Evolutionary conservation across 2,329 filamentous ascomycete species (phyloP).

Genomic region (Colletotrichum limetticola): DNA sequence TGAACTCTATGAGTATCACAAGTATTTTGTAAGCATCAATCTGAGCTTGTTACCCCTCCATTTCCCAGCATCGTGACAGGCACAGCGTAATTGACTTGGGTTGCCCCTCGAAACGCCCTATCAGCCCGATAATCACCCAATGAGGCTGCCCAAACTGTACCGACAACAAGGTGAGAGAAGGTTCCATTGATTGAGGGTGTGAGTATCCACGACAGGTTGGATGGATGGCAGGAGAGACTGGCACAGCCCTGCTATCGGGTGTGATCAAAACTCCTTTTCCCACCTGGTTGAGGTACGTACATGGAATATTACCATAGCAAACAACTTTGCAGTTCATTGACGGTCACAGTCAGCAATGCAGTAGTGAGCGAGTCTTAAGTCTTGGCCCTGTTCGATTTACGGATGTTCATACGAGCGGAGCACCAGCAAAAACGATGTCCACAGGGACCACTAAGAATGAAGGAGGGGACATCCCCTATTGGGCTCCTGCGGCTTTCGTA

Average conservation of each 20-base stretch:
- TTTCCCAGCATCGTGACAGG: not conserved
- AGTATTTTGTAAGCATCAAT: not conserved
- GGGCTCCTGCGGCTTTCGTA: not conserved
- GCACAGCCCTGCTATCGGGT: conserved; percentile 20
- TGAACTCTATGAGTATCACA: not conserved
- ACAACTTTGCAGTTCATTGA: not conserved
- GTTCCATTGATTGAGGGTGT: not conserved
- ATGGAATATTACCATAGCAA: not conserved
- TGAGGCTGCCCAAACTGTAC: not conserved
- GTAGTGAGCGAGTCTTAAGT: not conserved
- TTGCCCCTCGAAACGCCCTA: not conserved
- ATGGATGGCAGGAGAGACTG: not conserved
- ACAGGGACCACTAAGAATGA: not conserved
- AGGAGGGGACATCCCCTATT: not conserved
- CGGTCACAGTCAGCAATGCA: not conserved
- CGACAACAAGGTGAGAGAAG: not conserved
- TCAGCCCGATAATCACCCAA: not conserved
- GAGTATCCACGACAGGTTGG: not conserved
- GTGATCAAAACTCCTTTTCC: conserved; percentile 13
- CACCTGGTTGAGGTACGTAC: not conserved
- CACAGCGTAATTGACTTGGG: not conserved
- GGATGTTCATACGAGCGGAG: conserved; percentile 23
- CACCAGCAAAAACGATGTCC: not conserved
- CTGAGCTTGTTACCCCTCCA: not conserved
- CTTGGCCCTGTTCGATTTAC: conserved; percentile 26